Evolutionary conservation across 2,329 filamentous ascomycete species (phyloP).

Genomic region (Cyanodermella asteris): DNA sequence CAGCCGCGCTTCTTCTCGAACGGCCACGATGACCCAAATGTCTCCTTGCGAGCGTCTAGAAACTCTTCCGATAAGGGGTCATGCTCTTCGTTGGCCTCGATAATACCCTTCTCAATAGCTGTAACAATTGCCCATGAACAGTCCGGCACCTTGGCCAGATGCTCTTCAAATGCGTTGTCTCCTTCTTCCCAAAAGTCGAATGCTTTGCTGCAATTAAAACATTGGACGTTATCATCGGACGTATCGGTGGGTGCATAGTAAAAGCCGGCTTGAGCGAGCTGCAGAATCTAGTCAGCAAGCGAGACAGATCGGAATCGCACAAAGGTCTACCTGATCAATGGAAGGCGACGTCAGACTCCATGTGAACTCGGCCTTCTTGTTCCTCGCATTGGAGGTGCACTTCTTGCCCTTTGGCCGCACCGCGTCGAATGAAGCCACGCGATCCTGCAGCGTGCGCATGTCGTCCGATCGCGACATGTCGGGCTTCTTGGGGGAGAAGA

Average conservation of each 20-base stretch:
- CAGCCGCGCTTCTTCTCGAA: constrained; percentile 74
- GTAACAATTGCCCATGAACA: constrained; percentile 73
- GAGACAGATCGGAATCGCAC: background rate
- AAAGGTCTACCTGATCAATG: constrained; percentile 37
- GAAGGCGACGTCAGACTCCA: constrained; percentile 63
- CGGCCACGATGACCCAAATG: constrained; percentile 71
- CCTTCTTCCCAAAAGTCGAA: constrained; percentile 82
- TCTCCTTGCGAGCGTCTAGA: constrained; percentile 55
- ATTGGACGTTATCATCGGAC: constrained; percentile 70
- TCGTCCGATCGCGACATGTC: constrained; percentile 21
- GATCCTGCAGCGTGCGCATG: constrained; percentile 47
- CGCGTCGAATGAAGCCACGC: constrained; percentile 58
- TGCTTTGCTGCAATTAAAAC: constrained; percentile 65
- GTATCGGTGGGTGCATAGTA: constrained; percentile 58
- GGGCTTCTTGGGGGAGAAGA: background rate
- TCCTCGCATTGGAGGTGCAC: constrained; percentile 42
- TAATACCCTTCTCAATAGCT: constrained; percentile 36
- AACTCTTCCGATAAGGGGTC: constrained; percentile 55
- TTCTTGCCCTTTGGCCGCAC: constrained; percentile 43
- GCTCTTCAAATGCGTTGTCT: constrained; percentile 66
- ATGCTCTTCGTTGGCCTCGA: constrained; percentile 38
- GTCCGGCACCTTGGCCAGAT: constrained; percentile 57
- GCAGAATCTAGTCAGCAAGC: constrained; percentile 7
- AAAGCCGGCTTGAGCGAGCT: constrained; percentile 84
- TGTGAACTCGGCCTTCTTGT: constrained; percentile 31